These are phyloP conservation scores for Mycena polygramma DNA, from an alignment of 768 basidiomycete species.

Conservation along the genomic window DNA sequence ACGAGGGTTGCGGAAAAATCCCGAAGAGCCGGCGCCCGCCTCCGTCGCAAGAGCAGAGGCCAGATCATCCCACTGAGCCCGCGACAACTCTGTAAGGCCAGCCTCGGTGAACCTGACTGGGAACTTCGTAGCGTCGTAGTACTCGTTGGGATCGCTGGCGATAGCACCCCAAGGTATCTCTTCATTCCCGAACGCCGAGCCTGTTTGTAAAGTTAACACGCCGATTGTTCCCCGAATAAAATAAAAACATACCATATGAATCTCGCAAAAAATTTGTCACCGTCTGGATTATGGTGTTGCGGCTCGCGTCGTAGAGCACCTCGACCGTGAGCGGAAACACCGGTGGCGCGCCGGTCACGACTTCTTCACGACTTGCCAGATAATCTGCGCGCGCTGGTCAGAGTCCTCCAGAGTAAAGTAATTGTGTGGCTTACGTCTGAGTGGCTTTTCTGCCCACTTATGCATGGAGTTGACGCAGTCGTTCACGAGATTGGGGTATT, in stretches of 20 bases:
- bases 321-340: neutral
- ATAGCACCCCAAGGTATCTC: constrained; percentile 19
- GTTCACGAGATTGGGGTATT: neutral
- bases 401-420: no score
- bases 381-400: neutral
- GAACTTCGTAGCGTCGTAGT: constrained; percentile 23
- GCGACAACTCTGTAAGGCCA: neutral
- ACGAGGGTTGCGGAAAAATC: constrained; percentile 17
- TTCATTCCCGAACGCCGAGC: constrained; percentile 3
- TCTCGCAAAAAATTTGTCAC: neutral
- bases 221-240: no score
- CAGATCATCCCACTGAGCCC: neutral
- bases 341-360: neutral
- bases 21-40: constrained; percentile 13
- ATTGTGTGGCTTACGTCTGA: neutral
- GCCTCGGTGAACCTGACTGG: neutral
- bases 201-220: neutral
- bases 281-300: neutral
- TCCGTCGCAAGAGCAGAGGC: neutral
- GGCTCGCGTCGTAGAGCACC: neutral
- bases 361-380: neutral
- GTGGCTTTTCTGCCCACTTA: constrained; percentile 19
- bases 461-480: neutral
- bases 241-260: constrained; percentile 3
- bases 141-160: constrained; percentile 11